Evolutionary conservation across 257 asterid genomes (phyloP).

Genomic region (Osmanthus fragrans): DNA sequence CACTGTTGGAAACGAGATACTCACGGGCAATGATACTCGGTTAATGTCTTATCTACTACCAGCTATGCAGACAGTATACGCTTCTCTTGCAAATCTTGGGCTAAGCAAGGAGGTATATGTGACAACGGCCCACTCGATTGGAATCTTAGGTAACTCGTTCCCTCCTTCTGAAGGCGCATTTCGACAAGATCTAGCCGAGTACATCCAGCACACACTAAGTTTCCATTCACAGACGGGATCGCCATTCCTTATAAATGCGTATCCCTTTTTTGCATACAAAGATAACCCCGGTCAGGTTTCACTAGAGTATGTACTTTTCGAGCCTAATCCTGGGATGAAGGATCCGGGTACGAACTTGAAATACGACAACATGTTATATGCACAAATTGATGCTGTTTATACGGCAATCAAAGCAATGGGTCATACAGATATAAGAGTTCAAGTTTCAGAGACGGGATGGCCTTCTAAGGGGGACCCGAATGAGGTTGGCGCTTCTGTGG

Average conservation of each 20-base stretch:
- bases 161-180: slow-evolving; percentile 89
- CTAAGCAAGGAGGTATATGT: slow-evolving; percentile 57
- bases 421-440: slow-evolving; percentile 51
- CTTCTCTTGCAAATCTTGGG: slow-evolving; percentile 63
- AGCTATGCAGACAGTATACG: slow-evolving; percentile 67
- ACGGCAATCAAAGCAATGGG: slow-evolving; percentile 79
- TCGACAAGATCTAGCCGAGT: slow-evolving; percentile 54
- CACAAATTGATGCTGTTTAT: slow-evolving; percentile 90
- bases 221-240: slow-evolving; percentile 68
- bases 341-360: slow-evolving; percentile 64
- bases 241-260: slow-evolving; percentile 81
- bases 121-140: slow-evolving; percentile 78
- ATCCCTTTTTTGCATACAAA: slow-evolving; percentile 90
- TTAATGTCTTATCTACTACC: slow-evolving; percentile 62
- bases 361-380: slow-evolving; percentile 93
- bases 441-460: slow-evolving; percentile 97
- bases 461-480: slow-evolving; percentile 78
- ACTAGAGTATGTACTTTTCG: slow-evolving; percentile 70
- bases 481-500: slow-evolving; percentile 80
- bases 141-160: slow-evolving; percentile 58
- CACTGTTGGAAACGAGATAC: slow-evolving; percentile 82
- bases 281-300: slow-evolving; percentile 57
- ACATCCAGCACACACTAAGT: slow-evolving; percentile 52
- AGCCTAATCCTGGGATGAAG: slow-evolving; percentile 56
- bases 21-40: slow-evolving; percentile 66